These are phyloP conservation scores for Lepidium aucheri DNA, from an alignment of 345 rosid species.

Conservation along the genomic window DNA sequence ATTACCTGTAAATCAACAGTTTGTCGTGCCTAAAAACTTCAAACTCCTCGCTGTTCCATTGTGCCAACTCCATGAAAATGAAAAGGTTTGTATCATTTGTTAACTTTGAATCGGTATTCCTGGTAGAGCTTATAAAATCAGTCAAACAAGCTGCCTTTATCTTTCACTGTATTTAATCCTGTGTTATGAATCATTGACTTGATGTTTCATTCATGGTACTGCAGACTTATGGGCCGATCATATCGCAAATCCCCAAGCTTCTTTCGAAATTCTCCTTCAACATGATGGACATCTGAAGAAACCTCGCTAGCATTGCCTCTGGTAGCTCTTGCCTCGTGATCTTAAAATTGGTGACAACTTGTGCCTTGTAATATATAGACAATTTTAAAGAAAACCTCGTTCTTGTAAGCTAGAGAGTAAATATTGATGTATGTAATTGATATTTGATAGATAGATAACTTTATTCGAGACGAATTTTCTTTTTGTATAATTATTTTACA, in stretches of 20 bases:
- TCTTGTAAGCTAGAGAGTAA: background rate
- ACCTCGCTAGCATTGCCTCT: background rate
- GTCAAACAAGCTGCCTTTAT: background rate
- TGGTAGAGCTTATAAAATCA: background rate
- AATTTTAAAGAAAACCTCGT: background rate
- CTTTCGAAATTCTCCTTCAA: constrained; percentile 73
- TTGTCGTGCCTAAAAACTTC: constrained; percentile 66
- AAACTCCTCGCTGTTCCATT: constrained; percentile 83
- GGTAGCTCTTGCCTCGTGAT: background rate
- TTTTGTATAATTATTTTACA: too few species aligned
- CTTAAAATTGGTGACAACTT: background rate
- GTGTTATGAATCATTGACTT: background rate
- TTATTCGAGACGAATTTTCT: background rate
- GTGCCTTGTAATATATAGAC: background rate
- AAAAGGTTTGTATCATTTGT: constrained; percentile 36
- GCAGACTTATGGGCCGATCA: constrained; percentile 72
- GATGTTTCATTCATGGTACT: background rate
- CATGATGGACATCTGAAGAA: constrained; percentile 35
- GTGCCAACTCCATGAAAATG: constrained; percentile 64
- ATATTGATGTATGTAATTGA: background rate
- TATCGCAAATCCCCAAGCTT: constrained; percentile 70
- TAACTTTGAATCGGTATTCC: background rate
- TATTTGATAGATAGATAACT: background rate
- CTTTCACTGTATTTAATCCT: background rate
- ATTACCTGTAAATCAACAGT: constrained; percentile 49